Percentiles rank a stretch among this genome's conserved stretches.
These are phyloP conservation scores for Acephala macrosclerotiorum DNA, from an alignment of 2,329 filamentous ascomycete genomes.

Conservation along the genomic window DNA sequence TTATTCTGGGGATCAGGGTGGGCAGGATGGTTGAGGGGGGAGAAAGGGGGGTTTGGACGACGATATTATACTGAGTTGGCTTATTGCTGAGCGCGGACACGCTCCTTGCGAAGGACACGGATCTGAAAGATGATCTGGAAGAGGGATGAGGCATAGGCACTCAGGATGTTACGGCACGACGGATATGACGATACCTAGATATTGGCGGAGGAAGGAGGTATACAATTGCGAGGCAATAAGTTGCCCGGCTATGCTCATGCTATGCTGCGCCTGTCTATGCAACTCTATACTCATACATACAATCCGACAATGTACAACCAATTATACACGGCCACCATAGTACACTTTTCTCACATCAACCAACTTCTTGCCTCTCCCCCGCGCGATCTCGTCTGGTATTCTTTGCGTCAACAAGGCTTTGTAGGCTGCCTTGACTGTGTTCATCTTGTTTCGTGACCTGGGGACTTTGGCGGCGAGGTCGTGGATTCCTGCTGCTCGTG, in stretches of 20 bases:
- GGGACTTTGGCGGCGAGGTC: slow-evolving; percentile 86
- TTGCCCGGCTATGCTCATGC: slow-evolving; percentile 27
- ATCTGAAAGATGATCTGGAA: background rate
- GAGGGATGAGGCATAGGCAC: slow-evolving; percentile 7
- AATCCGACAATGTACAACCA: slow-evolving; percentile 37
- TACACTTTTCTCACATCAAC: slow-evolving; percentile 98
- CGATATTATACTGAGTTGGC: background rate
- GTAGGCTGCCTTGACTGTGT: slow-evolving; percentile 91
- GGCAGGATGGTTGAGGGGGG: slow-evolving; percentile 41
- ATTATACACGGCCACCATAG: slow-evolving; percentile 71
- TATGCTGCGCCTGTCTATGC: slow-evolving; percentile 37
- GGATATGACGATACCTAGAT: slow-evolving; percentile 32
- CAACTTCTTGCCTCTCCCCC: slow-evolving; percentile 90
- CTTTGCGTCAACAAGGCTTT: slow-evolving; percentile 83
- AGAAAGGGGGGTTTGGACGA: slow-evolving; percentile 27
- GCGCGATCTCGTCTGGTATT: slow-evolving; percentile 88
- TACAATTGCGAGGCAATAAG: slow-evolving; percentile 24
- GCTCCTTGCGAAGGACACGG: background rate
- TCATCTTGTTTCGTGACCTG: slow-evolving; percentile 94
- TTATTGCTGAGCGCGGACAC: background rate
- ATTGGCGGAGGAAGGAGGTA: slow-evolving; percentile 14
- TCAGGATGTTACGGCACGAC: background rate
- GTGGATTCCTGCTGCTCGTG: slow-evolving; percentile 82
- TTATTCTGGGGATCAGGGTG: slow-evolving; percentile 66
- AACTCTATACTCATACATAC: slow-evolving; percentile 57